Base-by-base conservation (phyloP, 371 early-diverging fungal genomes). In the Rhizopus stolonifer region DNA sequence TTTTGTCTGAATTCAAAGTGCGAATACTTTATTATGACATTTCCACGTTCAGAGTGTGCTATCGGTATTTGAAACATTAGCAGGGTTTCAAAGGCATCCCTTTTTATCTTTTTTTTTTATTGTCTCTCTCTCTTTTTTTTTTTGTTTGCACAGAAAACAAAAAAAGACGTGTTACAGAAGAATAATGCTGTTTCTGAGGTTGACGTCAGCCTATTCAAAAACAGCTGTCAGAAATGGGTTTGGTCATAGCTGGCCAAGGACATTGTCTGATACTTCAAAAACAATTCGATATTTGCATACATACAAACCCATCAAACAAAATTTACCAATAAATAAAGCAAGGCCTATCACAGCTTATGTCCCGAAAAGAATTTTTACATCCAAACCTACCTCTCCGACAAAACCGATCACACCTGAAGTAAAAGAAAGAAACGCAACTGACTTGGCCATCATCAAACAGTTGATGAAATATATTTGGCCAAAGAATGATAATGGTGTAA, bases 391-490 rank as follows among this genome's bases (percentile, higher is more conserved):
- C 1, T 23, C 25, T 8, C 6, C 4, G 32, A 21, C 52, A 4
- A 21, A 39, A 24, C 40, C 46, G n/a, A 17, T 17, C n/a, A 25
- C 13, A 31, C 33, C 21, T 8, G 19, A 52, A 11, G 43, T 40
- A 22, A 61, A 60, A 9, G 52, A 68, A 36, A 55, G 73, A 50
- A 70, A 73, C 54, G 65, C 74, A 9, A 76, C 75, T 4, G 86
- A 91, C 62, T 80, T 80, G 73, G 74, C 79, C 46, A 91, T 96
- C 32, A 76, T 96, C 48, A 84, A 81, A 49, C 84, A 91, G 55
- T 72, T 96, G 55, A 73, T 83, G 56, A 79, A 81, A 40, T 93
- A 93, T 67, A 82, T 96, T 10, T 96, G 96, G 96, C 96, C 96
- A 26, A 89, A 87, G 63, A 84, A 87, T 49, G 88, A 92, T 54